Base-by-base conservation (phyloP, 805 yeast species). In the Suhomyces kilbournensis region DNA sequence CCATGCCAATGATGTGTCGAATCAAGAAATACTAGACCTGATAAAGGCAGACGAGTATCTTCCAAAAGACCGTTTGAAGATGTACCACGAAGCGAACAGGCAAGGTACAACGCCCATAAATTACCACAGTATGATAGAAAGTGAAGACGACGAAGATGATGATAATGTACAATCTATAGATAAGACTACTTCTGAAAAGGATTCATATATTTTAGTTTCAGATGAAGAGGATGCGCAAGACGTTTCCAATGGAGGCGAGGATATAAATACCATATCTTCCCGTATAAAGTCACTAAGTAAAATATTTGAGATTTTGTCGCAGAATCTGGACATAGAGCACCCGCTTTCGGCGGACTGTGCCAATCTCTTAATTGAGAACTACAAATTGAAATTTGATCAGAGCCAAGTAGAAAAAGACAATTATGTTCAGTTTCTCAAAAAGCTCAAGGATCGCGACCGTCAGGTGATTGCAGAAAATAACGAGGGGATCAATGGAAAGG, bases 291-390 rank as follows among this genome's bases (percentile, higher is more conserved):
- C 83, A 0, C 65, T 90, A 32, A 82, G 82, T 2, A 81, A 80
- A 38, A 79, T 93, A 1, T 91, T 90, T 65, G 85, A 86, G 56
- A 75, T 88, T 1, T 68, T 93, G 5, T 85, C 94, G 0, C 58
- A 57, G 12, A 85, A 87, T 55, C 85, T 86, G 48, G 90, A 86
- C 54, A 78, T 93, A 14, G 96, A 90, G 56, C 78, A 74, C 62
- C 99, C 99, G 0, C 82, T 94, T 14, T 93, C 98, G 60, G 77
- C 78, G 22, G 97, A 92, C 44, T 94, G 99, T 67, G 87, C 94
- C 6, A 82, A 78, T 43, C 65, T 78, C 19, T 68, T 93, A 23
- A 73, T 87, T 9, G 83, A 81, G 8, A 85, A 84, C 52, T 76
- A 90, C 66, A 86, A 84, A 60, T 66, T 72, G 10, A 85, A 85